Evolutionary conservation across 1,139 yeast genomes (phyloP).

Genomic region (Nematodospora anomalae): DNA sequence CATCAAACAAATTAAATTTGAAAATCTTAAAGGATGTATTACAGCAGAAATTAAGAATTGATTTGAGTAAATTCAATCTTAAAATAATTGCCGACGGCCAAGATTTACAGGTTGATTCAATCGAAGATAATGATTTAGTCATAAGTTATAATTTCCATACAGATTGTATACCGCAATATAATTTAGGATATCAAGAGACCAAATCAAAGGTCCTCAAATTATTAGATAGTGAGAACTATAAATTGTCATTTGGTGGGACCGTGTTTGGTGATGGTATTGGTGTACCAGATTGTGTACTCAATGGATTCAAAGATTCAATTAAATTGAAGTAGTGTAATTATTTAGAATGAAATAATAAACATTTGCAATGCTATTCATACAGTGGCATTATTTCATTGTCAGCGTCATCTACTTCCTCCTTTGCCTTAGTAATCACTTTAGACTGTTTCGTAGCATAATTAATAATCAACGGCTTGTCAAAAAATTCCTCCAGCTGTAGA

Average conservation of each 20-base stretch:
- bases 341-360: not conserved
- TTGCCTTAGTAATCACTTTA: conserved; percentile 19
- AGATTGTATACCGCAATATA: conserved; percentile 82
- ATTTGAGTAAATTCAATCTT: conserved; percentile 34
- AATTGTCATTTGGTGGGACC: conserved; percentile 74
- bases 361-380: conserved; percentile 12
- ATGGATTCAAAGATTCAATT: conserved; percentile 59
- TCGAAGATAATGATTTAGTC: conserved; percentile 29
- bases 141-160: conserved; percentile 36
- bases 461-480: conserved; percentile 57
- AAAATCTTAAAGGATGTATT: conserved; percentile 50
- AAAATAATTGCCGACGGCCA: conserved; percentile 24
- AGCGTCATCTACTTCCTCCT: conserved; percentile 4
- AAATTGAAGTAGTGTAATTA: conserved; percentile 11
- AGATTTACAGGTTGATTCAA: conserved; percentile 25
- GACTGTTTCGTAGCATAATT: conserved; percentile 47
- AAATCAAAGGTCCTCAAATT: conserved; percentile 33
- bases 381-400: conserved; percentile 11
- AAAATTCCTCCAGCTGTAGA: conserved; percentile 49
- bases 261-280: conserved; percentile 83
- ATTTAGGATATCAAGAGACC: conserved; percentile 65
- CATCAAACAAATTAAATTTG: conserved; percentile 45
- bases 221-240: conserved; percentile 29
- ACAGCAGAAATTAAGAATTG: conserved; percentile 48
- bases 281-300: conserved; percentile 80